Conservation (phyloP, 2,329 filamentous ascomycete species). For the Ophiostoma triangulosporum region DNA sequence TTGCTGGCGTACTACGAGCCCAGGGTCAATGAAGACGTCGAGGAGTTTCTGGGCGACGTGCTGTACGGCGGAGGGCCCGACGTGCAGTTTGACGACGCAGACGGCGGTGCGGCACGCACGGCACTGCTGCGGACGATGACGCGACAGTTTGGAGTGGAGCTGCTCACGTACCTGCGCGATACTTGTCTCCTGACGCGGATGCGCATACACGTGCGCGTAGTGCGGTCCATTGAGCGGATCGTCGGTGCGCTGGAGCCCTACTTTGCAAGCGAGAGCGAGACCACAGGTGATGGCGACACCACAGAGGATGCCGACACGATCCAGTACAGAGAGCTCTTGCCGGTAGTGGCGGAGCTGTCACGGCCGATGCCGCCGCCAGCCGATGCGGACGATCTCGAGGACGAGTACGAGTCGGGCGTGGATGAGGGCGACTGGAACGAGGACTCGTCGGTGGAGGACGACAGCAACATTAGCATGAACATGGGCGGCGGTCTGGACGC, state of each 20-base stretch:
- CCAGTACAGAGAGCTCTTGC: not conserved
- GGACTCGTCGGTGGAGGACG: not conserved
- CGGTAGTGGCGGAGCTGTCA: not conserved
- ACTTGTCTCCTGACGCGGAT: conserved; percentile 28
- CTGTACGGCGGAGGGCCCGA: conserved; percentile 26
- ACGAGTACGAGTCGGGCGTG: not conserved
- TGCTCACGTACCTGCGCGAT: conserved; percentile 33
- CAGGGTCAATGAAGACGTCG: conserved; percentile 27
- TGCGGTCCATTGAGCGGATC: conserved; percentile 28
- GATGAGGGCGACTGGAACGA: conserved; percentile 1
- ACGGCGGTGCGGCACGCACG: conserved; percentile 20
- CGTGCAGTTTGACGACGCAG: conserved; percentile 19
- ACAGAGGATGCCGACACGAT: not conserved
- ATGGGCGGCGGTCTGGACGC: not conserved
- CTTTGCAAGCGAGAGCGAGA: conserved; percentile 19
- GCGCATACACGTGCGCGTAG: conserved; percentile 29
- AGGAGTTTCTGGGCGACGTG: conserved; percentile 29
- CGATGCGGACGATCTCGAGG: not conserved
- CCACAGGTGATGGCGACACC: not conserved
- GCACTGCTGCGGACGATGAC: conserved; percentile 24
- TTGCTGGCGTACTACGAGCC: conserved; percentile 34
- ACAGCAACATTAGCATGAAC: not conserved
- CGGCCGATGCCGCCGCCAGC: not conserved
- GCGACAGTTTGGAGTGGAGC: conserved; percentile 28
- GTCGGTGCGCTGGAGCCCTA: conserved; percentile 29